Evolutionary conservation across 257 asterid species (phyloP).

Genomic region (Knoxia roxburghii): DNA sequence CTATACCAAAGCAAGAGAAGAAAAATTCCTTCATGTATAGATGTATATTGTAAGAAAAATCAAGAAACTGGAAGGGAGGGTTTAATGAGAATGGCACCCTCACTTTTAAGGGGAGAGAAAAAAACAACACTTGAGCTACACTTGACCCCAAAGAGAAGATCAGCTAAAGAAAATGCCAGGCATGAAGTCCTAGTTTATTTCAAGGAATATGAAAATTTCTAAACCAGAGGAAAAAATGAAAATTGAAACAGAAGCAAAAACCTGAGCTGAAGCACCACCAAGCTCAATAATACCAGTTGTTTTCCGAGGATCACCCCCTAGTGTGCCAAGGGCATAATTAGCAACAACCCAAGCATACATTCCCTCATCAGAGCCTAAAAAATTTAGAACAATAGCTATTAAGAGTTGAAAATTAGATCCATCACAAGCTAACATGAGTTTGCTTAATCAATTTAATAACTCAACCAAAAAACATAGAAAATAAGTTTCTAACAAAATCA

Average conservation of each 20-base stretch:
- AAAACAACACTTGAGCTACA: background rate
- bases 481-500: background rate
- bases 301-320: constrained; percentile 76
- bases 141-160: background rate
- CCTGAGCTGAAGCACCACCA: constrained; percentile 99
- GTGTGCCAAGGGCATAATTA: constrained; percentile 90
- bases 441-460: background rate
- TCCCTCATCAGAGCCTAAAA: constrained; percentile 94
- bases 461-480: background rate
- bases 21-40: background rate
- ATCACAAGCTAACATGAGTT: too few species aligned
- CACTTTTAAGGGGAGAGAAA: background rate
- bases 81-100: background rate
- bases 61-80: background rate
- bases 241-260: constrained; percentile 24
- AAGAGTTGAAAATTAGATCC: background rate
- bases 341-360: constrained; percentile 97
- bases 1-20: background rate
- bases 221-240: constrained; percentile 7
- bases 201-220: background rate
- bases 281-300: constrained; percentile 97
- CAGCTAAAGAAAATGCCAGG: background rate
- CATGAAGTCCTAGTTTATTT: too few species aligned
- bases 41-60: background rate
- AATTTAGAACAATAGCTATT: constrained; percentile 6